Conservation (phyloP, 768 basidiomycete genomes). For the Strobilomyces echinocephalus region DNA sequence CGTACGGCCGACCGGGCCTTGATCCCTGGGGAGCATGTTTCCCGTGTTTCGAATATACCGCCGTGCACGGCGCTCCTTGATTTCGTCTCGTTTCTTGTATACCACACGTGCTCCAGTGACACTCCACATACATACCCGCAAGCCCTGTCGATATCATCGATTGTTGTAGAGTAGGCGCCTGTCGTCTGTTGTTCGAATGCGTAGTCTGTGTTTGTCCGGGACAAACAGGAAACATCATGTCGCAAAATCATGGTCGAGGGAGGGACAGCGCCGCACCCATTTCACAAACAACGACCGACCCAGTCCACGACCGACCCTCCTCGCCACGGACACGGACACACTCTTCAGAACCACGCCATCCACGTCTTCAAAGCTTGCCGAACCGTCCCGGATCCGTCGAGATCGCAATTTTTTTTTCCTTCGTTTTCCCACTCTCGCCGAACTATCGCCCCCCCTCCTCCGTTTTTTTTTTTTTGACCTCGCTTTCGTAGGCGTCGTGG, state of each 20-base stretch:
- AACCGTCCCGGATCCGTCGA: conserved; percentile 64
- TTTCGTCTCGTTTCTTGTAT: neutral
- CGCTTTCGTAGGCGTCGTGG: neutral
- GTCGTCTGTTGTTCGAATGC: neutral
- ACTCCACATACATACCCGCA: conserved; percentile 14
- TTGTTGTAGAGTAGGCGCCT: too few species aligned
- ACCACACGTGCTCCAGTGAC: conserved; percentile 10
- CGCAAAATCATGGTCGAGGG: conserved; percentile 31
- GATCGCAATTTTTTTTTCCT: conserved; percentile 46
- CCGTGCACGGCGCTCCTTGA: conserved; percentile 34
- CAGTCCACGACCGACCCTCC: conserved; percentile 8
- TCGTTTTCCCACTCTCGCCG: neutral
- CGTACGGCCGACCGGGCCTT: conserved; percentile 53
- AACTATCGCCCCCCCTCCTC: neutral
- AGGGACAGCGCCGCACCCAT: conserved; percentile 20
- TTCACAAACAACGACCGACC: conserved; percentile 21
- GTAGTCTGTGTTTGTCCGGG: conserved; percentile 25
- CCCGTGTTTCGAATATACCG: conserved; percentile 70
- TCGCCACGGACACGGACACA: conserved; percentile 3
- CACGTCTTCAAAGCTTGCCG: conserved; percentile 52
- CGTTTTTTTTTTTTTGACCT: neutral
- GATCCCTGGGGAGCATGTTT: conserved; percentile 69
- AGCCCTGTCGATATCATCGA: neutral
- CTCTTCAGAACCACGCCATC: neutral
- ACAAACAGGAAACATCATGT: conserved; percentile 35